Conservation (phyloP, 177 flowering plant genomes). For the Telopea speciosissima region DNA sequence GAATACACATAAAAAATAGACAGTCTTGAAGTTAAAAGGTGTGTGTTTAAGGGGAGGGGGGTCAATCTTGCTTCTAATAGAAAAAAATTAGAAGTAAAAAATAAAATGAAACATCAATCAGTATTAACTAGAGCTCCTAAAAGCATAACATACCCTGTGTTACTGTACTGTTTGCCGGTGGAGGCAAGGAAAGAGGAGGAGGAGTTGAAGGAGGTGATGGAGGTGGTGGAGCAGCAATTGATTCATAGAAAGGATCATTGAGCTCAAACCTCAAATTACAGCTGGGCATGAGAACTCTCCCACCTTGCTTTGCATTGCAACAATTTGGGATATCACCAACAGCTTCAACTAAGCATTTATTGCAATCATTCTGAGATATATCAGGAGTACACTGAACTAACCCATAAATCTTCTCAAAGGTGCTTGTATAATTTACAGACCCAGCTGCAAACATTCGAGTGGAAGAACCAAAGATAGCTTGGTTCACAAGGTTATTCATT, state of each 20-base stretch:
- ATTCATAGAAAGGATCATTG: background rate
- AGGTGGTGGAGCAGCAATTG: background rate
- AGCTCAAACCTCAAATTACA: conserved; percentile 8
- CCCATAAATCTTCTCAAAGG: conserved; percentile 6
- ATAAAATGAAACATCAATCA: too few relatives aligned
- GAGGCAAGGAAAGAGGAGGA: background rate
- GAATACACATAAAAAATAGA: too few relatives aligned
- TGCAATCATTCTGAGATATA: background rate
- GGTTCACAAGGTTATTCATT: background rate
- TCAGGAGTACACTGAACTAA: conserved; percentile 18
- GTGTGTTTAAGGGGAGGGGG: too few relatives aligned
- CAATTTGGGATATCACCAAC: background rate
- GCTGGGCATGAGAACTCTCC: background rate
- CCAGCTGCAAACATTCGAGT: background rate
- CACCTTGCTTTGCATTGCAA: conserved; percentile 1
- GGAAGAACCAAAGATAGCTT: background rate
- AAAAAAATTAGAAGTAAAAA: too few relatives aligned
- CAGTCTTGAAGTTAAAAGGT: too few relatives aligned
- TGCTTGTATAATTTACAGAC: background rate
- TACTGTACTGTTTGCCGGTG: background rate
- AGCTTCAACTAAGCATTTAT: too few relatives aligned
- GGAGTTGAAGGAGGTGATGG: background rate
- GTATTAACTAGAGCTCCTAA: background rate
- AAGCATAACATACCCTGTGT: background rate
- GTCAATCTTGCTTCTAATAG: too few relatives aligned